Percentiles rank a stretch among this genome's conserved stretches.
phyloP scores from a whole-genome alignment of 768 basidiomycete species.

The Tubosaeta sp. region DNA sequence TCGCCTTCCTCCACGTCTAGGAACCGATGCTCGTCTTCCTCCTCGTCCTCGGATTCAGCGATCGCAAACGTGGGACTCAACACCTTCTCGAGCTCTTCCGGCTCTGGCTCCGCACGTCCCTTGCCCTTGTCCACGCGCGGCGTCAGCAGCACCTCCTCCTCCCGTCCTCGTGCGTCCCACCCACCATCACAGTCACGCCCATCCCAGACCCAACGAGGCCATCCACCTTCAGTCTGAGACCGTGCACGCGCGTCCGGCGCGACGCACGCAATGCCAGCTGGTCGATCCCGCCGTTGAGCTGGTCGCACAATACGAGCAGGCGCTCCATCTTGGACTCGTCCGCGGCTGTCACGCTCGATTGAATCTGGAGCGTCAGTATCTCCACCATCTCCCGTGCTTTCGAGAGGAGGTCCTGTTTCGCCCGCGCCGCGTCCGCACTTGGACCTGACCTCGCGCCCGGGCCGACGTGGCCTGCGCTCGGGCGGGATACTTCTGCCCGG shows the following conservation, averaged over 20 bases:
- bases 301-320: conserved; percentile 69
- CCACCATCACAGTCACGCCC: background rate
- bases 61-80: conserved; percentile 62
- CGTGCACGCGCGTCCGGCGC: conserved; percentile 40
- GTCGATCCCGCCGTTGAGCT: conserved; percentile 54
- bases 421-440: background rate
- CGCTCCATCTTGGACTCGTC: conserved; percentile 62
- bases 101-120: conserved; percentile 62
- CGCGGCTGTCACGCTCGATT: conserved; percentile 36
- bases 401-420: conserved; percentile 38
- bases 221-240: conserved; percentile 42
- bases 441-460: background rate
- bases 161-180: conserved; percentile 16
- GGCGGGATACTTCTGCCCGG: background rate
- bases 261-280: conserved; percentile 37
- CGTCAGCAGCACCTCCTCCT: conserved; percentile 42
- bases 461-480: too few species aligned
- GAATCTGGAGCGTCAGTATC: conserved; percentile 50
- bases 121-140: conserved; percentile 79
- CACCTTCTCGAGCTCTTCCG: conserved; percentile 65
- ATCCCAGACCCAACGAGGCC: conserved; percentile 26
- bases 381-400: conserved; percentile 50
- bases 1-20: conserved; percentile 36
- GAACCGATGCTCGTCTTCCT: conserved; percentile 36
- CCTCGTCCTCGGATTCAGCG: conserved; percentile 50